Conservation (phyloP, 1,284 basidiomycete species). For the Puccinia coronata region DNA sequence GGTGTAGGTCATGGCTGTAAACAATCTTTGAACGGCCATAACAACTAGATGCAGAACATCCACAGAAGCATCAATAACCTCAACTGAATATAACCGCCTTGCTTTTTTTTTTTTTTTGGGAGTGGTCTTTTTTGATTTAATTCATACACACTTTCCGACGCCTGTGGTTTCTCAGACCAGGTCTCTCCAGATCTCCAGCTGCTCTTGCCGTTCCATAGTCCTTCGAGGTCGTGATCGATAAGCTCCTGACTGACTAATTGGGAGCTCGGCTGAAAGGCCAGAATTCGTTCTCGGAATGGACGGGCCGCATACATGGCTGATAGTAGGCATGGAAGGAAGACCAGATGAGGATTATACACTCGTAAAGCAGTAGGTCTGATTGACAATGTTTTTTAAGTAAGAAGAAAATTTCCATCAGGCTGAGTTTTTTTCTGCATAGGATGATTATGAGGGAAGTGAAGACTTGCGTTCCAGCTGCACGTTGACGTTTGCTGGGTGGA, state of each 20-base stretch:
- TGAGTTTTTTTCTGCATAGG: neutral
- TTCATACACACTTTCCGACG: conserved; percentile 37
- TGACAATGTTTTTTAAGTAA: neutral
- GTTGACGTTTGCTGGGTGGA: conserved; percentile 17
- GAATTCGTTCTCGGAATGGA: conserved; percentile 47
- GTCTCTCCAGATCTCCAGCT: conserved; percentile 44
- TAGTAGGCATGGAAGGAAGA: conserved; percentile 45
- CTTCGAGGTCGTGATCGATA: conserved; percentile 39
- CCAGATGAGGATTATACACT: conserved; percentile 48
- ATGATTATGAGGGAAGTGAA: neutral
- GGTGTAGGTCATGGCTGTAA: conserved; percentile 38
- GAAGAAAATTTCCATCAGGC: no score
- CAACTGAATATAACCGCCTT: neutral
- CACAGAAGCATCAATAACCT: neutral
- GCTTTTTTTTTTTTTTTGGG: no score
- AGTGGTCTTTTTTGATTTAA: neutral
- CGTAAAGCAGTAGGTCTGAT: conserved; percentile 35
- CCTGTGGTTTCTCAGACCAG: conserved; percentile 44
- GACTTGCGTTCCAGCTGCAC: conserved; percentile 27
- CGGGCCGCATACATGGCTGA: conserved; percentile 47
- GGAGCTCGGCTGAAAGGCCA: conserved; percentile 27
- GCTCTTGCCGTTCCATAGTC: conserved; percentile 47
- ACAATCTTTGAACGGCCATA: conserved; percentile 44
- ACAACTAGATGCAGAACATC: conserved; percentile 14
- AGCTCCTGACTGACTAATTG: conserved; percentile 19